Evolutionary conservation across 2,329 filamentous ascomycete species (phyloP).

Genomic region (Pseudocercospora fijiensis): DNA sequence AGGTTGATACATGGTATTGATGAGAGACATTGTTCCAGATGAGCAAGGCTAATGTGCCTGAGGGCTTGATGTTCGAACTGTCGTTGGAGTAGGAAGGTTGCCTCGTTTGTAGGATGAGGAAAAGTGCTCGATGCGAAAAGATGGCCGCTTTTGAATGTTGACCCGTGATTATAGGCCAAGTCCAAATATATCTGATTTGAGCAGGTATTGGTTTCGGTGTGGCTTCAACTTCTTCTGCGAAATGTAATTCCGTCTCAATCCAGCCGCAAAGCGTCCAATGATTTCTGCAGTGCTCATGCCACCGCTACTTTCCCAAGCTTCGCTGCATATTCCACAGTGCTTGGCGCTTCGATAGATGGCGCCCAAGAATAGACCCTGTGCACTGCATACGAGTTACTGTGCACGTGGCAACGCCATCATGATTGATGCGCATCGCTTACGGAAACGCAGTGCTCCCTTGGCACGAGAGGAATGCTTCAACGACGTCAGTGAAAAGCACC

Average conservation of each 20-base stretch:
- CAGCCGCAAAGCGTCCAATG: too few relatives aligned
- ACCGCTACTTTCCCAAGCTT: background rate
- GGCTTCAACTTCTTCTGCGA: background rate
- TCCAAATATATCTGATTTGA: background rate
- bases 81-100: background rate
- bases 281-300: too few relatives aligned
- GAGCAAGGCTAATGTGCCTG: background rate
- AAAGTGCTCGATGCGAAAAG: background rate
- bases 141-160: background rate
- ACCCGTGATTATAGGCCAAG: too few relatives aligned
- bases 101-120: background rate
- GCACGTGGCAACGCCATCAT: background rate
- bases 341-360: background rate
- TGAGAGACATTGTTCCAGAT: background rate
- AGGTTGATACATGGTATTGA: conserved; percentile 1
- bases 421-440: background rate
- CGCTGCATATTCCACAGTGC: background rate
- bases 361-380: background rate
- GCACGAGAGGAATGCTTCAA: background rate
- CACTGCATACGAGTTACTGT: background rate
- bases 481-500: background rate
- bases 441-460: background rate
- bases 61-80: background rate
- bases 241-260: background rate
- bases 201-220: background rate